These are phyloP conservation scores for Alternaria viburni DNA, from an alignment of 2,329 filamentous ascomycete genomes.

Conservation along the genomic window DNA sequence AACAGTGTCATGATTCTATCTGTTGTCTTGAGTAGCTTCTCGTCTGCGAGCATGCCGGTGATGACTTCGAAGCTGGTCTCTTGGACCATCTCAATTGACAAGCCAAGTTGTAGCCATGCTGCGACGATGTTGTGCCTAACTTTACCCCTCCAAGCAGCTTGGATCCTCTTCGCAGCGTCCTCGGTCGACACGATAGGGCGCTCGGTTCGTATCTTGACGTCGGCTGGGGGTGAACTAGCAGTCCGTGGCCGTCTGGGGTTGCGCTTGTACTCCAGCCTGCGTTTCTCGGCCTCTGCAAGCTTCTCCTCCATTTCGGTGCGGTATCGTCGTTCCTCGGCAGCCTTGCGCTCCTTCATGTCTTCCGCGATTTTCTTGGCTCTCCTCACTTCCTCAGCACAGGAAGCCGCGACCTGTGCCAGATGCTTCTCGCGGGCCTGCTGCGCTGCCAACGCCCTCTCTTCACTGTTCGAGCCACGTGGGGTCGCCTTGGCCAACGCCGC, in stretches of 20 bases:
- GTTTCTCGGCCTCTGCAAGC: slow-evolving; percentile 75
- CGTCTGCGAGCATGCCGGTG: slow-evolving; percentile 69
- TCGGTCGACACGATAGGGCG: slow-evolving; percentile 59
- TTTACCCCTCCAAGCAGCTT: slow-evolving; percentile 71
- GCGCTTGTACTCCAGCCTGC: slow-evolving; percentile 63
- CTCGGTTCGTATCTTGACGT: slow-evolving; percentile 42
- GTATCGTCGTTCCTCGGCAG: slow-evolving; percentile 73
- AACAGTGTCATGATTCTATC: slow-evolving; percentile 72
- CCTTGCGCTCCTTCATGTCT: slow-evolving; percentile 79
- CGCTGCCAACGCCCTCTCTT: slow-evolving; percentile 78
- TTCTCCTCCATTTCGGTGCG: slow-evolving; percentile 80
- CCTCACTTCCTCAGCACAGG: slow-evolving; percentile 82
- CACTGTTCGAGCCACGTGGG: slow-evolving; percentile 69
- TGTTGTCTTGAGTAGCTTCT: slow-evolving; percentile 69
- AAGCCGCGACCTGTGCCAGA: slow-evolving; percentile 79
- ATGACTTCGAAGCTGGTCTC: slow-evolving; percentile 78
- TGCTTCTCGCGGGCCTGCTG: slow-evolving; percentile 81
- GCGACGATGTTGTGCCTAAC: slow-evolving; percentile 66
- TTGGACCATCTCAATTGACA: slow-evolving; percentile 73
- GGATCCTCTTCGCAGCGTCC: slow-evolving; percentile 69
- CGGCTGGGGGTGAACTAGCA: slow-evolving; percentile 60
- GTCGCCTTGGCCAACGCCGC: slow-evolving; percentile 76
- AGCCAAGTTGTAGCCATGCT: slow-evolving; percentile 69
- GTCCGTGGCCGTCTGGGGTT: slow-evolving; percentile 64
- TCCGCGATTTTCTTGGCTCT: slow-evolving; percentile 83